Percentiles rank a stretch among this genome's conserved stretches.
These are phyloP conservation scores for Plasmodium reichenowi DNA, from an alignment of 169 alveolate genomes.

Conservation along the genomic window DNA sequence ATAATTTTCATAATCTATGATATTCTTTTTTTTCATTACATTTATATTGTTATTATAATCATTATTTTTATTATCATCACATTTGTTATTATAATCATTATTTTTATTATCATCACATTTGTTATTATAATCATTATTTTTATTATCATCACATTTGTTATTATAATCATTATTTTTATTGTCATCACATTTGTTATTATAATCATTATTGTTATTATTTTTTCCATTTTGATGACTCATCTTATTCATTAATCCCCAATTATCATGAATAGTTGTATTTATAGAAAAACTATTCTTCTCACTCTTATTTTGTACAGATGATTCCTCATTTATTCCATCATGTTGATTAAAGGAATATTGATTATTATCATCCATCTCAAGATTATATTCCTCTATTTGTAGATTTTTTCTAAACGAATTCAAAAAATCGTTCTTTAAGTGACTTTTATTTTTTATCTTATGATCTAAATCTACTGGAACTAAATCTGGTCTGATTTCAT, in stretches of 20 bases:
- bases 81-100: too few species aligned
- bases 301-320: background rate
- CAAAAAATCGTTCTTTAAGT: constrained; percentile 41
- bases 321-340: background rate
- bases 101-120: too few species aligned
- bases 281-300: too few species aligned
- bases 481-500: constrained; percentile 76
- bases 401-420: constrained; percentile 32
- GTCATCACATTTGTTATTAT: too few species aligned
- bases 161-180: too few species aligned
- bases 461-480: constrained; percentile 74
- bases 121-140: too few species aligned
- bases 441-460: constrained; percentile 59
- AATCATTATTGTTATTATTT: too few species aligned
- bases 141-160: too few species aligned
- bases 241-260: too few species aligned
- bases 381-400: constrained; percentile 31
- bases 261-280: too few species aligned
- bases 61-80: too few species aligned
- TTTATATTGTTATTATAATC: background rate
- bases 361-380: background rate
- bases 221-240: too few species aligned
- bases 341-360: background rate
- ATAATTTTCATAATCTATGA: constrained; percentile 7
- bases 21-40: constrained; percentile 8